Conservation (phyloP, 2,329 filamentous ascomycete genomes). For the Thielaviopsis populi region DNA sequence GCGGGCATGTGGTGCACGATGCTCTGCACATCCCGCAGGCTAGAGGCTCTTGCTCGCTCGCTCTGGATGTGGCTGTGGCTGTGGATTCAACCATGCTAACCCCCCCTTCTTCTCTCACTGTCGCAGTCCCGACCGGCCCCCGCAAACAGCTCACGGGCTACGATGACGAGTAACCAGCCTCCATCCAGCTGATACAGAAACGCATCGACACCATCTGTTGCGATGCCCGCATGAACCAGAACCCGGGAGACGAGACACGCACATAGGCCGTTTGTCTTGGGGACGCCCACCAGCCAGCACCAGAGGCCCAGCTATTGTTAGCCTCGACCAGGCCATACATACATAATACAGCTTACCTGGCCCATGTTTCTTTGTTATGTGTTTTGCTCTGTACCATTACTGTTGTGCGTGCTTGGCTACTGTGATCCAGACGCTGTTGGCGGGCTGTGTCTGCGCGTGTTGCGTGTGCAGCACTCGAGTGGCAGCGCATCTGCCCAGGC, state of each 20-base stretch:
- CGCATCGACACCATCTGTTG: not conserved
- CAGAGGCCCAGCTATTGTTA: not conserved
- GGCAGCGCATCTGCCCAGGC: too few relatives aligned
- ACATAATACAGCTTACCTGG: not conserved
- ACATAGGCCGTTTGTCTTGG: not conserved
- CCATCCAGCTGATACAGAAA: not conserved
- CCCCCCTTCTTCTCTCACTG: not conserved
- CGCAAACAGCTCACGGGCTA: slow-evolving; percentile 46
- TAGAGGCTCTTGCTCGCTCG: not conserved
- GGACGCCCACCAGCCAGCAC: not conserved
- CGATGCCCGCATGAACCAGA: not conserved
- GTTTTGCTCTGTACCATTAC: not conserved
- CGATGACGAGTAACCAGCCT: slow-evolving; percentile 34
- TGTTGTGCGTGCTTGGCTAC: not conserved
- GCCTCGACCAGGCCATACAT: not conserved
- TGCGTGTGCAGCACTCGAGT: too few relatives aligned
- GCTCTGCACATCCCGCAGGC: not conserved
- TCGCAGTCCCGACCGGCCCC: slow-evolving; percentile 40
- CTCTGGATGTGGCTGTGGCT: too few relatives aligned
- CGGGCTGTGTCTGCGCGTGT: too few relatives aligned
- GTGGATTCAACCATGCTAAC: slow-evolving; percentile 18
- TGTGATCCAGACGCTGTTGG: too few relatives aligned
- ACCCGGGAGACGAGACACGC: not conserved
- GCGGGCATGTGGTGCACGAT: not conserved
- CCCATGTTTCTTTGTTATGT: not conserved